Percentiles rank a stretch among this genome's conserved stretches.
Evolutionary conservation across 768 basidiomycete species (phyloP).

Genomic region (Trametes villosa): DNA sequence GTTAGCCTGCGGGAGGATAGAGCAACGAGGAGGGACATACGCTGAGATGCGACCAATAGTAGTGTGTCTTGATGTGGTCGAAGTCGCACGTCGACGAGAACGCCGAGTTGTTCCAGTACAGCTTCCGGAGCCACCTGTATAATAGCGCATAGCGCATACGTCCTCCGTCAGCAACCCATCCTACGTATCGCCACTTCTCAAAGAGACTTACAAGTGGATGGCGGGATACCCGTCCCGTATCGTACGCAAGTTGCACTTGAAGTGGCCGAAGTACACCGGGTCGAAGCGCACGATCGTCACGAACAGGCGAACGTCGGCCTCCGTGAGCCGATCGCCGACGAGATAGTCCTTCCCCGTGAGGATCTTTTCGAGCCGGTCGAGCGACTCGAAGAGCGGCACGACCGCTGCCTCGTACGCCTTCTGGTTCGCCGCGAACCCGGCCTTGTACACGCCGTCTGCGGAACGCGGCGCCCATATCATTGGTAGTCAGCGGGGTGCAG

Average conservation of each 20-base stretch:
- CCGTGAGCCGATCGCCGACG: conserved; percentile 81
- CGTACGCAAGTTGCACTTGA: conserved; percentile 90
- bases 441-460: conserved; percentile 83
- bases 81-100: conserved; percentile 91
- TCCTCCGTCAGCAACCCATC: no score
- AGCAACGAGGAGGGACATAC: conserved; percentile 33
- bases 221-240: conserved; percentile 77
- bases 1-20: background rate
- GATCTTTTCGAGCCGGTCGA: conserved; percentile 82
- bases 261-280: conserved; percentile 87
- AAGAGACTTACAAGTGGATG: background rate
- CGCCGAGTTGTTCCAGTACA: conserved; percentile 90
- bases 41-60: conserved; percentile 64
- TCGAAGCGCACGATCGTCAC: conserved; percentile 97
- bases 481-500: background rate
- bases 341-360: conserved; percentile 82
- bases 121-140: conserved; percentile 74
- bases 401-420: conserved; percentile 83
- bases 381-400: conserved; percentile 68
- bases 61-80: conserved; percentile 82
- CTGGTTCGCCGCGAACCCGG: conserved; percentile 85
- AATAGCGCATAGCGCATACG: no score
- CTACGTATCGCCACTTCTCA: no score
- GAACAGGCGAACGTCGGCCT: conserved; percentile 85
- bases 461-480: background rate